phyloP scores from a whole-genome alignment of 768 basidiomycete species.

The Collybia nuda region DNA sequence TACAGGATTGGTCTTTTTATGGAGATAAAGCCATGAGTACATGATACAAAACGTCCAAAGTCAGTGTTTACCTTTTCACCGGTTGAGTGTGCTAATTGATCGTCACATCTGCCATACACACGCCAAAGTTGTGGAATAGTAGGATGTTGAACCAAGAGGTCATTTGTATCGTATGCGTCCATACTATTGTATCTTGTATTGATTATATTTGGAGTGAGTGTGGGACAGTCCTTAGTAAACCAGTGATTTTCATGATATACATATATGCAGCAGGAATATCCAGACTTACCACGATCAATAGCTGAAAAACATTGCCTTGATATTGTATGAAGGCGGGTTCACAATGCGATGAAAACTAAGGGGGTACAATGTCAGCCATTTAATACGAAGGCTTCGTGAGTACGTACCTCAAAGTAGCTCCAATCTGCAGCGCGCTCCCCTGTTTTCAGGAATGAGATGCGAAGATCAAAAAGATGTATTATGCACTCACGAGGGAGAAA shows the following conservation, averaged over 20 bases:
- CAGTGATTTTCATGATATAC: neutral
- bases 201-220: conserved; percentile 18
- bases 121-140: conserved; percentile 41
- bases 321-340: neutral
- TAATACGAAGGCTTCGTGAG: neutral
- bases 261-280: neutral
- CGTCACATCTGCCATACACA: conserved; percentile 32
- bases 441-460: neutral
- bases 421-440: conserved; percentile 2
- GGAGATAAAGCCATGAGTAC: conserved; percentile 22
- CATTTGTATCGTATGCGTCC: conserved; percentile 40
- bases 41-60: neutral
- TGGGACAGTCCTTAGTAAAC: conserved; percentile 1
- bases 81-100: conserved; percentile 26
- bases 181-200: conserved; percentile 26
- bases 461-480: neutral
- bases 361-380: neutral
- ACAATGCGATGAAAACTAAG: conserved; percentile 5
- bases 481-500: conserved; percentile 6
- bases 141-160: conserved; percentile 42
- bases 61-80: conserved; percentile 27
- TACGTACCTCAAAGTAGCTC: conserved; percentile 8
- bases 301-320: conserved; percentile 3
- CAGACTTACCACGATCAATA: neutral
- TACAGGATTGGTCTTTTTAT: conserved; percentile 18